Conservation (phyloP, 2,329 filamentous ascomycete genomes). For the Pseudogymnoascus sp. region DNA sequence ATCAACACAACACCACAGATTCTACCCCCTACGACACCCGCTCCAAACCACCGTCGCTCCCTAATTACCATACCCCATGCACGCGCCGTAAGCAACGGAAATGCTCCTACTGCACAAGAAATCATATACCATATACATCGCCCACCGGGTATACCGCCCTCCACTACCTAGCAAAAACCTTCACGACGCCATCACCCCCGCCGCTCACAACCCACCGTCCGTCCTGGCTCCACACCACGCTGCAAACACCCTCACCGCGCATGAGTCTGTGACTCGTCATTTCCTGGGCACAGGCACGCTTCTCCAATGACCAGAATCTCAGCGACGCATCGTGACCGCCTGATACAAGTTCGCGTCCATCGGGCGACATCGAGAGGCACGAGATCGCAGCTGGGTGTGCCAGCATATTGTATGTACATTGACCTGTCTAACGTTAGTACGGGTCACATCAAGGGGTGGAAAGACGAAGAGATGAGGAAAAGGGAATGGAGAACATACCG, state of each 20-base stretch:
- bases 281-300: constrained; percentile 90
- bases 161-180: constrained; percentile 65
- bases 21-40: not conserved
- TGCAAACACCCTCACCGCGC: constrained; percentile 91
- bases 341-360: constrained; percentile 89
- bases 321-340: constrained; percentile 93
- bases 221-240: constrained; percentile 92
- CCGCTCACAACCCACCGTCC: constrained; percentile 91
- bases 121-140: constrained; percentile 13
- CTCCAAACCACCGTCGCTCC: not conserved
- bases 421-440: constrained; percentile 50
- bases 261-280: constrained; percentile 89
- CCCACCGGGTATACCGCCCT: constrained; percentile 4
- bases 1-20: not conserved
- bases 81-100: not conserved
- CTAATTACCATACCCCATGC: constrained; percentile 5
- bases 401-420: constrained; percentile 99
- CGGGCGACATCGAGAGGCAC: constrained; percentile 82
- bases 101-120: constrained; percentile 4
- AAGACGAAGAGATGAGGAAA: not conserved
- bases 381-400: constrained; percentile 93
- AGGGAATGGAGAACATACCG: constrained; percentile 56
- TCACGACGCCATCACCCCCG: constrained; percentile 91
- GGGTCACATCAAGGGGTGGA: not conserved
- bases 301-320: constrained; percentile 95